Evolutionary conservation across 1,284 basidiomycete genomes (phyloP).

Genomic region (Puccinia horiana): DNA sequence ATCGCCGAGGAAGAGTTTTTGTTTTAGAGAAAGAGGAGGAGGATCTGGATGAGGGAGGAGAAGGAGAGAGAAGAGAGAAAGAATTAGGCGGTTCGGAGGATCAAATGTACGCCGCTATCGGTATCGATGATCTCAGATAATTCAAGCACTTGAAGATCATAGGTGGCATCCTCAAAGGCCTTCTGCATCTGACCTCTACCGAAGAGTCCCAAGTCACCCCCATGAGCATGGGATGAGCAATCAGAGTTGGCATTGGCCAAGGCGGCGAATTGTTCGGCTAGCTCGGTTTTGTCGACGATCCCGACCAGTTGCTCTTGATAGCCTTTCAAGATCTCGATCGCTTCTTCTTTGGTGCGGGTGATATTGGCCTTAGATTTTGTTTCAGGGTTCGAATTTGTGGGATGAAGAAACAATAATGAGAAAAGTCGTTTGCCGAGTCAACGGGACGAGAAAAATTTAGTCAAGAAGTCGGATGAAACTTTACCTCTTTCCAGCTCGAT

Average conservation of each 20-base stretch:
- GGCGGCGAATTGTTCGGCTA: conserved; percentile 68
- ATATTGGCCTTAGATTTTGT: conserved; percentile 66
- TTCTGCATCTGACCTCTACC: conserved; percentile 91
- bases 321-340: conserved; percentile 71
- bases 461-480: neutral
- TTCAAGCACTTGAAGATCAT: conserved; percentile 74
- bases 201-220: conserved; percentile 86
- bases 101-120: conserved; percentile 94
- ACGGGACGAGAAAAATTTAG: neutral
- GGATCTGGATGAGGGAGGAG: neutral
- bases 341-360: conserved; percentile 86
- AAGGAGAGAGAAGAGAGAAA: neutral
- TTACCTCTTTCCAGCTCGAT: conserved; percentile 61
- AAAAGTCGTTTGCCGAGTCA: too few relatives aligned
- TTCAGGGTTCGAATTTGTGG: neutral
- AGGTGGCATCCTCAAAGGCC: conserved; percentile 91
- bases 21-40: too few relatives aligned
- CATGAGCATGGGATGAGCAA: conserved; percentile 77
- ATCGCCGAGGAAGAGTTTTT: too few relatives aligned
- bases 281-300: neutral
- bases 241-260: conserved; percentile 77
- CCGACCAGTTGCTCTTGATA: conserved; percentile 63
- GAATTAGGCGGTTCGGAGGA: conserved; percentile 76
- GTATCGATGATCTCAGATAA: conserved; percentile 84
- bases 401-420: neutral